These are phyloP conservation scores for Elongisporangium undulatum DNA, from an alignment of 352 stramenopile species.

Conservation along the genomic window DNA sequence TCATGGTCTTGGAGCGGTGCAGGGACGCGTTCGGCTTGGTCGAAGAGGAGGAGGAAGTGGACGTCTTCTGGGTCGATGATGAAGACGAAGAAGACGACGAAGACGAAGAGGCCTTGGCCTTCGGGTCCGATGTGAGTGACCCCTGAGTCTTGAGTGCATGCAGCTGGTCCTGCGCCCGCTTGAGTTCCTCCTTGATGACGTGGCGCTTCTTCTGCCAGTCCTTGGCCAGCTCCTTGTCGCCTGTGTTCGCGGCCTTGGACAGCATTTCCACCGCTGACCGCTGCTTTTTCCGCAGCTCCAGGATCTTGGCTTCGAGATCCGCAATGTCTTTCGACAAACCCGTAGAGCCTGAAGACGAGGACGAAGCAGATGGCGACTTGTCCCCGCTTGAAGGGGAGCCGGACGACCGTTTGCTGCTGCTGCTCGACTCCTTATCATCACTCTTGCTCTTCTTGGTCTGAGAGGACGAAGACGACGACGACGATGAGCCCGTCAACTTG, in stretches of 20 bases:
- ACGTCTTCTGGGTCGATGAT: background rate
- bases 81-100: slow-evolving; percentile 8
- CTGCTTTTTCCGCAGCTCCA: slow-evolving; percentile 77
- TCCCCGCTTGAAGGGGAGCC: slow-evolving; percentile 9
- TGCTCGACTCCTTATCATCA: slow-evolving; percentile 26
- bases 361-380: background rate
- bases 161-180: slow-evolving; percentile 60
- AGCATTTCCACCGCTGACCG: slow-evolving; percentile 65
- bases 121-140: slow-evolving; percentile 5
- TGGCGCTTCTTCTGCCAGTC: slow-evolving; percentile 72
- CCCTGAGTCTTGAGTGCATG: slow-evolving; percentile 49
- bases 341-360: slow-evolving; percentile 1
- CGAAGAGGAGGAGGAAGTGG: slow-evolving; percentile 4
- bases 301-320: slow-evolving; percentile 63
- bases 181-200: slow-evolving; percentile 77
- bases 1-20: slow-evolving; percentile 1
- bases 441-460: slow-evolving; percentile 8
- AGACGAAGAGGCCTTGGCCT: background rate
- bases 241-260: slow-evolving; percentile 60
- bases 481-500: slow-evolving; percentile 29
- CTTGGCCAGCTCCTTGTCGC: slow-evolving; percentile 68
- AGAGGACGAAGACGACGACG: slow-evolving; percentile 28
- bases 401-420: slow-evolving; percentile 21
- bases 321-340: slow-evolving; percentile 46
- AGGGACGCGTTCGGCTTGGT: slow-evolving; percentile 7